Percentiles rank a stretch among this genome's conserved stretches.
phyloP scores from a whole-genome alignment of 108 stramenopile genomes.

The Skeletonema menzelii region DNA sequence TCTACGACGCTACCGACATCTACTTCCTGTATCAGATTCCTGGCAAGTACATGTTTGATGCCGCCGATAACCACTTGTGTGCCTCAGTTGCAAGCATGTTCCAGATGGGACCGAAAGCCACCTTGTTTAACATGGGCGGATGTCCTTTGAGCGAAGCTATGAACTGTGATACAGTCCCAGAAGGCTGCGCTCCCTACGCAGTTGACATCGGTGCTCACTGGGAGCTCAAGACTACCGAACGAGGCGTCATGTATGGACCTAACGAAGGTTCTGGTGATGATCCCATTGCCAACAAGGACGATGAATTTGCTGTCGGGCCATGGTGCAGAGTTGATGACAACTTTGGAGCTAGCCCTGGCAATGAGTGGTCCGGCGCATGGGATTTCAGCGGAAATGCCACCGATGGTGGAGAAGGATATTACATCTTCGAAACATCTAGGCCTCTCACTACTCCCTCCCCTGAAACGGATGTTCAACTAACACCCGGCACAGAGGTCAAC shows the following conservation, averaged over 20 bases:
- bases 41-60: constrained; percentile 25
- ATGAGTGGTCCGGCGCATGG: constrained; percentile 44
- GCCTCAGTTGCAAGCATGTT: constrained; percentile 42
- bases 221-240: constrained; percentile 30
- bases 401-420: constrained; percentile 10
- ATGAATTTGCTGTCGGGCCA: constrained; percentile 41
- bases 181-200: constrained; percentile 23
- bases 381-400: not conserved
- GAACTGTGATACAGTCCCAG: not conserved
- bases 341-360: constrained; percentile 18
- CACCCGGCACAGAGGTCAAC: not conserved
- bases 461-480: constrained; percentile 20
- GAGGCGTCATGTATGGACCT: constrained; percentile 9
- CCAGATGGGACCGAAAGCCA: constrained; percentile 37
- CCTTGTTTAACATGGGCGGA: constrained; percentile 35
- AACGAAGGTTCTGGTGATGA: constrained; percentile 36
- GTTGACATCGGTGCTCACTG: constrained; percentile 46
- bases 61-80: constrained; percentile 25
- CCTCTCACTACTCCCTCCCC: constrained; percentile 13
- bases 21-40: constrained; percentile 41
- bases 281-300: constrained; percentile 35
- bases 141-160: constrained; percentile 27
- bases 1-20: constrained; percentile 22
- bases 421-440: constrained; percentile 32
- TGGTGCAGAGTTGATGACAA: constrained; percentile 44